Base-by-base conservation (phyloP, 1,139 yeast genomes). In the Sugiyamaella novakii region DNA sequence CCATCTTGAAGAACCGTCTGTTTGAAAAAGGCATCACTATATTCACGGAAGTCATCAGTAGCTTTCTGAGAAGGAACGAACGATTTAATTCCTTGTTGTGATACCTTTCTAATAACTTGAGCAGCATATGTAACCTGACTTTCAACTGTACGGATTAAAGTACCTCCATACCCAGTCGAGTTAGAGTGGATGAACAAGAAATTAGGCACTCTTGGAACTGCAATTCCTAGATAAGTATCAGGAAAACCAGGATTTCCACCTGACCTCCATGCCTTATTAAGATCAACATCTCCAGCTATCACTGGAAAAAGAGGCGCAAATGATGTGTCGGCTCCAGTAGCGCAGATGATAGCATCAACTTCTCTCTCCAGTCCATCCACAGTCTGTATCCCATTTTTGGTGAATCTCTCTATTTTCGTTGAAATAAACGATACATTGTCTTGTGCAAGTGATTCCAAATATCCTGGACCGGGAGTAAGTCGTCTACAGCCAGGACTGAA, bases 151-250 rank as follows among this genome's bases (percentile, higher is more conserved):
- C 51, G 46, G 14, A 52, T 52, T 28, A 61, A 50, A n/a, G 62
- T 47, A n/a, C 62, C 63, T 10, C 56, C 52, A 18, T 52, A 52
- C 5, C 51, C 46, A 10, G 54, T 52, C 12, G 58, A 49, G 42
- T 54, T 53, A 3, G 62, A 62, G 22, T 47, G 46, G 5, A 54
- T 40, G 29, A 52, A 45, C 25, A 61, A 54, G 37, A 49, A 53
- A 47, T 61, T 61, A n/a, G 64, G 63, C 33, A 61, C 56, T n/a
- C 47, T 53, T 11, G 60, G 59, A n/a, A 51, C 59, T 1, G 60
- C 54, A 10, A 61, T 47, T 1, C 63, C 60, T 5, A 61, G 44
- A 47, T 61, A 61, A 0, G 59, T 50, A 24, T 46, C 53, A 3
- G 56, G 50, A 29, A 40, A 49, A 1, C 54, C 53, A 1, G 53